Percentiles rank a stretch among this genome's conserved stretches.
Conservation (phyloP, 1,139 yeast species). For the Saccharomyces hybrid region DNA sequence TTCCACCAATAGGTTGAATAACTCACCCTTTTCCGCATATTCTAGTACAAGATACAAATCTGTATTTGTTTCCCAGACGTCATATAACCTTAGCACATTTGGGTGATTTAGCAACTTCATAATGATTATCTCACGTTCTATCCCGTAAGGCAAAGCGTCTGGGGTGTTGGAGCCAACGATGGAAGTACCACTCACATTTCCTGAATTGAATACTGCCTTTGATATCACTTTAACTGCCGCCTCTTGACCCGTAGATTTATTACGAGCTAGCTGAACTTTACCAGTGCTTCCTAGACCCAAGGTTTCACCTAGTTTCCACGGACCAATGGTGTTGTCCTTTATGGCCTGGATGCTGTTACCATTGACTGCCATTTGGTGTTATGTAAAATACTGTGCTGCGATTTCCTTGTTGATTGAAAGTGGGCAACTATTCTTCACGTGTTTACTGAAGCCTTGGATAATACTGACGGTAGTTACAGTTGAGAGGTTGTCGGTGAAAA, state of each 20-base stretch:
- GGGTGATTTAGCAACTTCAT: slow-evolving; percentile 89
- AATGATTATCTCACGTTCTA: slow-evolving; percentile 89
- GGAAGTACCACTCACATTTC: slow-evolving; percentile 19
- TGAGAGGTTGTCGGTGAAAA: not conserved
- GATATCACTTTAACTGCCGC: slow-evolving; percentile 98
- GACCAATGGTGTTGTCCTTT: slow-evolving; percentile 57
- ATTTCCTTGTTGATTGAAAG: not conserved
- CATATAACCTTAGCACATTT: slow-evolving; percentile 90
- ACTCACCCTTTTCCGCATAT: slow-evolving; percentile 95
- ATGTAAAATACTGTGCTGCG: not conserved
- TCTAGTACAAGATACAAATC: slow-evolving; percentile 86
- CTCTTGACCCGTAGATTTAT: slow-evolving; percentile 71
- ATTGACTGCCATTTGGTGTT: not conserved
- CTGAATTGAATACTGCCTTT: slow-evolving; percentile 50
- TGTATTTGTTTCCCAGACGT: slow-evolving; percentile 96
- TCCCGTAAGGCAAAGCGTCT: slow-evolving; percentile 77
- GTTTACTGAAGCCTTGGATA: not conserved
- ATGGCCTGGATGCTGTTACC: slow-evolving; percentile 17
- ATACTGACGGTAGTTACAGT: not conserved
- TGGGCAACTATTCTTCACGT: not conserved
- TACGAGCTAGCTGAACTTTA: slow-evolving; percentile 84
- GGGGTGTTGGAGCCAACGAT: slow-evolving; percentile 40
- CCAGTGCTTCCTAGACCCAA: slow-evolving; percentile 95
- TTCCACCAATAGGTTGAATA: slow-evolving; percentile 84
- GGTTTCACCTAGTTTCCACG: slow-evolving; percentile 94